Evolutionary conservation across 73 alveolate species (phyloP).

Genomic region (Tetrahymena thermophila): DNA sequence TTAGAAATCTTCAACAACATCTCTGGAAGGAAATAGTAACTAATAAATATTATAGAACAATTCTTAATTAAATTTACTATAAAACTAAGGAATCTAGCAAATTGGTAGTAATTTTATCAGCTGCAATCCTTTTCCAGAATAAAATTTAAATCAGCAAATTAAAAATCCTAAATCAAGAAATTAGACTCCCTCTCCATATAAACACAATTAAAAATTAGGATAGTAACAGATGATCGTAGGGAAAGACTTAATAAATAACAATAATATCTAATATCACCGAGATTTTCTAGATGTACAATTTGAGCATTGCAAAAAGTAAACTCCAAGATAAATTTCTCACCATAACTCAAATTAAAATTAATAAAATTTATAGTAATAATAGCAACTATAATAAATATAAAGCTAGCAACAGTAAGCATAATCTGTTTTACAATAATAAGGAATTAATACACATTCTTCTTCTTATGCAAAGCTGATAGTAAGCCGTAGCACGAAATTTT

Average conservation of each 20-base stretch:
- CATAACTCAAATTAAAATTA: background rate
- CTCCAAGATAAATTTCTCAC: background rate
- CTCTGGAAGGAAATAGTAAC: background rate
- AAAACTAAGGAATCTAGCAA: background rate
- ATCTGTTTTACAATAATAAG: background rate
- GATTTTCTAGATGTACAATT: background rate
- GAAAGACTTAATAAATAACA: background rate
- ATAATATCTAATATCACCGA: background rate
- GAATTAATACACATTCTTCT: background rate
- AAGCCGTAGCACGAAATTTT: background rate
- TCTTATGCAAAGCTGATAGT: background rate
- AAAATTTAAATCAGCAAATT: background rate
- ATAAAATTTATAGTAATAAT: background rate
- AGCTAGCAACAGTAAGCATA: background rate
- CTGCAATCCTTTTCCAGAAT: background rate
- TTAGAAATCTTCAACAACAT: background rate
- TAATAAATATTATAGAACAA: background rate
- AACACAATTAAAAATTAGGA: background rate
- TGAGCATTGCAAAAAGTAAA: background rate
- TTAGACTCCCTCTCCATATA: background rate
- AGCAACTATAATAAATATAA: background rate
- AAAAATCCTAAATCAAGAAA: background rate
- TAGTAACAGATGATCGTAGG: background rate
- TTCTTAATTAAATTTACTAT: background rate
- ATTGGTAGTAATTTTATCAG: background rate